Conservation (phyloP, 495 filamentous ascomycete species). For the Haplographium delicatum region DNA sequence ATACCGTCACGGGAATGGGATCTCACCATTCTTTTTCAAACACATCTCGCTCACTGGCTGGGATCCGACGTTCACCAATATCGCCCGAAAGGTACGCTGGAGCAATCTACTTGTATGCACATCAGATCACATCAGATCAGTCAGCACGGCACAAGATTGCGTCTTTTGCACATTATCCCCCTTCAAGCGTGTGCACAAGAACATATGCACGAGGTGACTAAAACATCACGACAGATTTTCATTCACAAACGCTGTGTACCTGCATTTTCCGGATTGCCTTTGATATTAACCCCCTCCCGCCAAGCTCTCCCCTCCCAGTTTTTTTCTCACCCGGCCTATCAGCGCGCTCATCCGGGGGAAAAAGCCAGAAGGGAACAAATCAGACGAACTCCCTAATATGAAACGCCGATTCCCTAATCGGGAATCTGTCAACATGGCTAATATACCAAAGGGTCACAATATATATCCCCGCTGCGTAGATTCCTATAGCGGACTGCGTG, state of each 20-base stretch:
- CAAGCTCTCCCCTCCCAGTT: too few relatives aligned
- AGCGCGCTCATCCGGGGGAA: background rate
- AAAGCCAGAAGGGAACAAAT: slow-evolving; percentile 2
- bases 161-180: background rate
- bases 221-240: background rate
- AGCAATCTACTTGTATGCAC: background rate
- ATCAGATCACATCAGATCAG: background rate
- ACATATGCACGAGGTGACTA: background rate
- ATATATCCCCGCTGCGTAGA: background rate
- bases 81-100: too few relatives aligned
- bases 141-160: slow-evolving; percentile 1
- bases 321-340: too few relatives aligned
- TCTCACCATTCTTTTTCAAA: too few relatives aligned
- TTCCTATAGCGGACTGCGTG: slow-evolving; percentile 4
- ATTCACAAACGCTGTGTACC: too few relatives aligned
- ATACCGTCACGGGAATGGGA: too few relatives aligned
- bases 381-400: slow-evolving; percentile 1
- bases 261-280: background rate
- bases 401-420: slow-evolving; percentile 6
- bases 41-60: too few relatives aligned
- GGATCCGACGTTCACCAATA: too few relatives aligned
- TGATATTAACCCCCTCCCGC: too few relatives aligned
- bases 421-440: background rate
- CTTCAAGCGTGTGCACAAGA: slow-evolving; percentile 1
- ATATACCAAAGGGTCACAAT: too few relatives aligned